Percentiles rank a stretch among this genome's conserved stretches.
phyloP scores from a whole-genome alignment of 73 alveolate species.

The Tetrahymena elliotti region DNA sequence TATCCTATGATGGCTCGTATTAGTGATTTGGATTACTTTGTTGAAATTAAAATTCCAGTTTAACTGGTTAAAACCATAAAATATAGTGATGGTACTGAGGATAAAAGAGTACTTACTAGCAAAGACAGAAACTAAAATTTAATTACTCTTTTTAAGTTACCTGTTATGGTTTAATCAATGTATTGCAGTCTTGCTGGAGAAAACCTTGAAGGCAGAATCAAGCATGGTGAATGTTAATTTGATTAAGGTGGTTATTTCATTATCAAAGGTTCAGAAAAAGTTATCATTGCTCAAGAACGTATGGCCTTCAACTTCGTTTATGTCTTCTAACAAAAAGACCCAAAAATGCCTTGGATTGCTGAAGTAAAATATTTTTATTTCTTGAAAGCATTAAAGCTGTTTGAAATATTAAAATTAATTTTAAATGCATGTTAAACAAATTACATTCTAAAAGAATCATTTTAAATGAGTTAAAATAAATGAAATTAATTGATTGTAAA shows the following conservation, averaged over 20 bases:
- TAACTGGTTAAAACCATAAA: slow-evolving; percentile 28
- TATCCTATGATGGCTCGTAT: slow-evolving; percentile 70
- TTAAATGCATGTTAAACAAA: no score
- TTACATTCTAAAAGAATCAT: neutral
- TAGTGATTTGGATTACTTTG: slow-evolving; percentile 58
- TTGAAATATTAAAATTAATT: no score
- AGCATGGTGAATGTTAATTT: slow-evolving; percentile 62
- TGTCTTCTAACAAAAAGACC: slow-evolving; percentile 53
- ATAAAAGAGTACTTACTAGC: slow-evolving; percentile 1
- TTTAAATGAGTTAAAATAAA: neutral
- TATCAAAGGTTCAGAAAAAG: slow-evolving; percentile 71
- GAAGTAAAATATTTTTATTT: slow-evolving; percentile 51
- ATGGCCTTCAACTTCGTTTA: slow-evolving; percentile 67
- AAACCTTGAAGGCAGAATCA: slow-evolving; percentile 42
- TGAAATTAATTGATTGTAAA: neutral
- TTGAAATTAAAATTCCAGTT: slow-evolving; percentile 49
- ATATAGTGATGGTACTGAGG: slow-evolving; percentile 32
- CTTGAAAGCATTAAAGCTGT: slow-evolving; percentile 39
- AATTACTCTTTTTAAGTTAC: slow-evolving; percentile 47
- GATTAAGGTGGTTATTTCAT: slow-evolving; percentile 76
- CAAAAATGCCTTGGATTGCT: slow-evolving; percentile 60
- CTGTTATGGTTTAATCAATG: slow-evolving; percentile 63
- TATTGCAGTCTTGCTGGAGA: slow-evolving; percentile 51
- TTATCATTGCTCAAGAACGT: slow-evolving; percentile 68
- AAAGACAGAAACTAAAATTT: slow-evolving; percentile 12